phyloP scores from a whole-genome alignment of 2,329 filamentous ascomycete genomes.

The Parasarocladium wereldwijsianum region DNA sequence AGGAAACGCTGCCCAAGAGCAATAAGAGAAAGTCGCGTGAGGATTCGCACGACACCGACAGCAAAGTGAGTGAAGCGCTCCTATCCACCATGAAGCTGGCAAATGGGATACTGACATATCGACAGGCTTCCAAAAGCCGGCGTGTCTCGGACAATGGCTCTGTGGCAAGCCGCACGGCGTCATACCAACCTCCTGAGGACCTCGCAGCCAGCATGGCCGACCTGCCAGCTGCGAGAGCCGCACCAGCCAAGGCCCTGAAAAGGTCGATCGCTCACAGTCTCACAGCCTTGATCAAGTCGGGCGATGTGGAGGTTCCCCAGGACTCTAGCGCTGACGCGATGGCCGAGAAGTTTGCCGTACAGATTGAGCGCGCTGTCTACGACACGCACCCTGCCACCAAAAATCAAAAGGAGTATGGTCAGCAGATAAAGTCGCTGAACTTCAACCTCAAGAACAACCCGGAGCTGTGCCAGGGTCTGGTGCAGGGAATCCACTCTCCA shows the following conservation, averaged over 20 bases:
- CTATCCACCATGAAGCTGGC: not conserved
- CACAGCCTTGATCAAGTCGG: conserved; percentile 49
- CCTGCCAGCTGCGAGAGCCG: conserved; percentile 49
- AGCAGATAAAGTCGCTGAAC: conserved; percentile 59
- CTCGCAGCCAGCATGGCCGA: conserved; percentile 34
- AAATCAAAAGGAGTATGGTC: conserved; percentile 33
- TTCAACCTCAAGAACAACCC: conserved; percentile 85
- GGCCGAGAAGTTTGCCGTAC: conserved; percentile 56
- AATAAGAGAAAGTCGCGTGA: conserved; percentile 44
- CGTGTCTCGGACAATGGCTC: conserved; percentile 38
- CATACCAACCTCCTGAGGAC: conserved; percentile 37
- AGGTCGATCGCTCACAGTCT: conserved; percentile 56
- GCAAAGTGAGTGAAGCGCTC: conserved; percentile 25
- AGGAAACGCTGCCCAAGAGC: conserved; percentile 19
- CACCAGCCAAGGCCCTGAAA: conserved; percentile 53
- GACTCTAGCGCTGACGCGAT: conserved; percentile 48
- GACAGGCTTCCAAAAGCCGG: conserved; percentile 29
- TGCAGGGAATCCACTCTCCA: conserved; percentile 58
- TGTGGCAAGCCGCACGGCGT: conserved; percentile 16
- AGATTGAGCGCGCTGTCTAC: conserved; percentile 61
- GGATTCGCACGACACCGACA: conserved; percentile 36
- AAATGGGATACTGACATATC: conserved; percentile 6
- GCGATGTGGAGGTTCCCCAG: conserved; percentile 45
- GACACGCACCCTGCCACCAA: conserved; percentile 33
- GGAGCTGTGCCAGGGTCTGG: conserved; percentile 58